Evolutionary conservation across 2,329 filamentous ascomycete species (phyloP).

Genomic region (Xenoacremonium recifei): DNA sequence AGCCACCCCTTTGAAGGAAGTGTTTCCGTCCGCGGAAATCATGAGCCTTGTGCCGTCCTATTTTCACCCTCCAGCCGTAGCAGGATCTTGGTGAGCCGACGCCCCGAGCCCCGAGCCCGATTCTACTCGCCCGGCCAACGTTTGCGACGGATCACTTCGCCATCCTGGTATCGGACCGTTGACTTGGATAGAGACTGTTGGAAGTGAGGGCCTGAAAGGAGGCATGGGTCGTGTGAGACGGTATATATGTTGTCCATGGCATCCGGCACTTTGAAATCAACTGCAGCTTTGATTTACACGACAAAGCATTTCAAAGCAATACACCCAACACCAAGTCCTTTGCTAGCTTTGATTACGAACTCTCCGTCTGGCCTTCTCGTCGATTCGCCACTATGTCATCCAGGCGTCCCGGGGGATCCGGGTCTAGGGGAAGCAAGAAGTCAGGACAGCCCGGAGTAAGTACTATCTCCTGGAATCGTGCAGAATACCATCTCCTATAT

Average conservation of each 20-base stretch:
- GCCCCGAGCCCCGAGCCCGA: neutral
- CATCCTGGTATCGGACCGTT: neutral
- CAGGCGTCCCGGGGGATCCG: conserved; percentile 5
- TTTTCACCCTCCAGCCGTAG: neutral
- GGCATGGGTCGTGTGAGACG: neutral
- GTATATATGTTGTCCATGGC: neutral
- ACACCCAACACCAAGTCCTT: neutral
- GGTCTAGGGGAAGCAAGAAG: conserved; percentile 7
- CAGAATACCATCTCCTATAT: neutral
- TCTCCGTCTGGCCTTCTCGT: neutral
- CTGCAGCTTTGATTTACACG: neutral
- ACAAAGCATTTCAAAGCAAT: neutral
- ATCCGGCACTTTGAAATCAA: neutral
- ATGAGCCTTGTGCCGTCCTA: neutral
- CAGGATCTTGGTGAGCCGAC: neutral
- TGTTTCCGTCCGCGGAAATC: neutral
- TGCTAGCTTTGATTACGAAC: neutral
- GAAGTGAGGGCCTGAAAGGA: neutral
- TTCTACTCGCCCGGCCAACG: neutral
- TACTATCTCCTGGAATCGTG: neutral
- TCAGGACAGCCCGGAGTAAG: conserved; percentile 5
- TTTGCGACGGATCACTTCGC: too few species aligned
- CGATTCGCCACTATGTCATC: conserved; percentile 8
- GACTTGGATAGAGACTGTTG: neutral
- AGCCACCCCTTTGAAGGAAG: neutral